phyloP scores from a whole-genome alignment of 2,329 filamentous ascomycete genomes.

The Xylaria sp. region DNA sequence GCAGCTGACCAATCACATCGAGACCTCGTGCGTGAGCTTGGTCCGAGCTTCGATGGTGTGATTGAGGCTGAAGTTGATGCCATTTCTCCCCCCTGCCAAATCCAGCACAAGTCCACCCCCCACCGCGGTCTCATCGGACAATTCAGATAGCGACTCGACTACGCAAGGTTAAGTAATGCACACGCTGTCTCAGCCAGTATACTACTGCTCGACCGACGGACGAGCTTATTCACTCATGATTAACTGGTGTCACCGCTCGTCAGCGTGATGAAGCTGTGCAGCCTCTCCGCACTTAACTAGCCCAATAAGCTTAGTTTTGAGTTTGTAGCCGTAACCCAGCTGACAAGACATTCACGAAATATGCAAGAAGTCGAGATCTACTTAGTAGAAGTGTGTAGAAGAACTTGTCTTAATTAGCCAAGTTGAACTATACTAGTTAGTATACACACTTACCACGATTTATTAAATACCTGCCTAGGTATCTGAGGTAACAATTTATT shows the following conservation, averaged over 20 bases:
- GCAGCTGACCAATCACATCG: slow-evolving; percentile 33
- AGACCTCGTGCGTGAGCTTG: not conserved
- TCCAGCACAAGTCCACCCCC: not conserved
- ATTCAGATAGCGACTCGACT: not conserved
- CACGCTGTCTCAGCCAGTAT: not conserved
- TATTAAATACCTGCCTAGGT: no score
- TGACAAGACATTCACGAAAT: no score
- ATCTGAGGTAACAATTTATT: no score
- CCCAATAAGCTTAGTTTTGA: no score
- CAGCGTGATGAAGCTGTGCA: not conserved
- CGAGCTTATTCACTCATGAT: no score
- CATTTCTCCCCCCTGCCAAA: slow-evolving; percentile 31
- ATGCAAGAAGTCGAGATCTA: no score
- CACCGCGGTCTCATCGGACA: not conserved
- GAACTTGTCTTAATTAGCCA: no score
- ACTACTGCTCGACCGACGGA: no score
- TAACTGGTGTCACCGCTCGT: not conserved
- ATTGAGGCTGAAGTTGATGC: slow-evolving; percentile 43
- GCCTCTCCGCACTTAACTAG: not conserved
- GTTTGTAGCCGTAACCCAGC: no score
- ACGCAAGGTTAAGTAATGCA: not conserved
- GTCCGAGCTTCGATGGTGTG: slow-evolving; percentile 43
- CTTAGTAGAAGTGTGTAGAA: no score
- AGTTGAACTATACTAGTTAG: no score
- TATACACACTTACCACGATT: no score